A percentile compares a stretch with the other conserved stretches of the same genome.
Conservation (phyloP, 2,329 filamentous ascomycete genomes). For the Hypoxylon sp. region DNA sequence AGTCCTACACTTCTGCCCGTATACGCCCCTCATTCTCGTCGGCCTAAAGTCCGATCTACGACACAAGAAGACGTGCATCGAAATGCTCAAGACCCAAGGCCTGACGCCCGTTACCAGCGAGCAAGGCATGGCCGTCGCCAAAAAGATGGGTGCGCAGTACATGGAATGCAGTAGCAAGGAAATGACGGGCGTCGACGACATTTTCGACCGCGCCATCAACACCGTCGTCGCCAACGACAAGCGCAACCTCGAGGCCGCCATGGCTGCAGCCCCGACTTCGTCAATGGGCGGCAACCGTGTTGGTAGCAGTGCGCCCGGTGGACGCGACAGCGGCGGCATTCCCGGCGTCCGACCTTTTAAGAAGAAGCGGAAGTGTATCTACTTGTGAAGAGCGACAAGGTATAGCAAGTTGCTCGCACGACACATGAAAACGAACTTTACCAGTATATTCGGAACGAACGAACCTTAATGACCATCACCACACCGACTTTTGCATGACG, state of each 20-base stretch:
- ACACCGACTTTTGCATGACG: constrained; percentile 44
- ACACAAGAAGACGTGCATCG: constrained; percentile 95
- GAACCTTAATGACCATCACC: constrained; percentile 6
- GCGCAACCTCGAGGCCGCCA: constrained; percentile 68
- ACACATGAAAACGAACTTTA: neutral
- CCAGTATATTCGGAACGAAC: constrained; percentile 3
- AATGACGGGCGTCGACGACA: constrained; percentile 94
- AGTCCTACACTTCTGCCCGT: constrained; percentile 98
- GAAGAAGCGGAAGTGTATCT: constrained; percentile 85
- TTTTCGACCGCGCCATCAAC: constrained; percentile 92
- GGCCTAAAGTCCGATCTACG: constrained; percentile 97
- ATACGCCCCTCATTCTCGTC: constrained; percentile 93
- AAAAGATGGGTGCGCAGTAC: constrained; percentile 94
- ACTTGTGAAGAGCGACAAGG: constrained; percentile 67
- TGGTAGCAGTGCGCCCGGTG: constrained; percentile 43
- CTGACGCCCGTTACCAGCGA: constrained; percentile 93
- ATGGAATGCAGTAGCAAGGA: constrained; percentile 99
- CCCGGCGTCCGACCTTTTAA: constrained; percentile 65
- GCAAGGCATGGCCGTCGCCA: constrained; percentile 87
- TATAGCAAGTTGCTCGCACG: constrained; percentile 1
- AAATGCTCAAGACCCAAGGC: constrained; percentile 97
- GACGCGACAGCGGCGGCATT: constrained; percentile 54
- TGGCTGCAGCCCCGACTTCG: constrained; percentile 54
- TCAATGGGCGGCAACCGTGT: constrained; percentile 49
- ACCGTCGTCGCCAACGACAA: constrained; percentile 86